Conservation (phyloP, 2,329 filamentous ascomycete species). For the Daldinia eschscholtzii region DNA sequence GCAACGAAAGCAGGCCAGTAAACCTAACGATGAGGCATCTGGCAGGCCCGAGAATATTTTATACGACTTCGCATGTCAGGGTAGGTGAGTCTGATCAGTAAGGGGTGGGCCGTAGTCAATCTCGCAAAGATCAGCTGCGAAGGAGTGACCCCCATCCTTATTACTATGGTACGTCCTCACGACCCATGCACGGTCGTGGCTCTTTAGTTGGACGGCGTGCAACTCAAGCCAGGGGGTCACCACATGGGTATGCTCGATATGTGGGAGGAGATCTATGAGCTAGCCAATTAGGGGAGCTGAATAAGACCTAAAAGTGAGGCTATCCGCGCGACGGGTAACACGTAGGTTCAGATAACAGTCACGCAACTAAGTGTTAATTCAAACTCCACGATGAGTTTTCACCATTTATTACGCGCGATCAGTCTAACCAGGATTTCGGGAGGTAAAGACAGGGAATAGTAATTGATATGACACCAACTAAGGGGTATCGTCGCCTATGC, state of each 20-base stretch:
- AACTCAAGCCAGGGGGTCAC: conserved; percentile 42
- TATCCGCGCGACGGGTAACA: conserved; percentile 25
- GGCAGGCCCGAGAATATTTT: conserved; percentile 38
- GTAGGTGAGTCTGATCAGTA: conserved; percentile 24
- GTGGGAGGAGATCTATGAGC: conserved; percentile 30
- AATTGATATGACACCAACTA: conserved; percentile 32
- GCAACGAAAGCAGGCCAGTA: conserved; percentile 35
- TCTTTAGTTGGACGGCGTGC: conserved; percentile 35
- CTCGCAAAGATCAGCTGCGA: conserved; percentile 25
- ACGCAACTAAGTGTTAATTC: conserved; percentile 25
- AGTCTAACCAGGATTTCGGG: conserved; percentile 9
- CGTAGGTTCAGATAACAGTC: conserved; percentile 36
- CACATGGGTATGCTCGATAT: conserved; percentile 31
- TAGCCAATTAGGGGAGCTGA: conserved; percentile 28
- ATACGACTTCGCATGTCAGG: conserved; percentile 32
- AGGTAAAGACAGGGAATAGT: conserved; percentile 16
- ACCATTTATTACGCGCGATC: conserved; percentile 7
- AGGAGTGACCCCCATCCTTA: conserved; percentile 38
- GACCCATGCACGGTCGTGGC: conserved; percentile 26
- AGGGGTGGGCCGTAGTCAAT: conserved; percentile 24
- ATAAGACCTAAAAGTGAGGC: conserved; percentile 43
- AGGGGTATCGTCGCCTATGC: conserved; percentile 20
- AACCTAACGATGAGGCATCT: conserved; percentile 31
- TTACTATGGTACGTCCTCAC: conserved; percentile 28
- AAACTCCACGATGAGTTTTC: conserved; percentile 26